Conservation (phyloP, 805 yeast genomes). For the Wickerhamomyces rabaulensis region DNA sequence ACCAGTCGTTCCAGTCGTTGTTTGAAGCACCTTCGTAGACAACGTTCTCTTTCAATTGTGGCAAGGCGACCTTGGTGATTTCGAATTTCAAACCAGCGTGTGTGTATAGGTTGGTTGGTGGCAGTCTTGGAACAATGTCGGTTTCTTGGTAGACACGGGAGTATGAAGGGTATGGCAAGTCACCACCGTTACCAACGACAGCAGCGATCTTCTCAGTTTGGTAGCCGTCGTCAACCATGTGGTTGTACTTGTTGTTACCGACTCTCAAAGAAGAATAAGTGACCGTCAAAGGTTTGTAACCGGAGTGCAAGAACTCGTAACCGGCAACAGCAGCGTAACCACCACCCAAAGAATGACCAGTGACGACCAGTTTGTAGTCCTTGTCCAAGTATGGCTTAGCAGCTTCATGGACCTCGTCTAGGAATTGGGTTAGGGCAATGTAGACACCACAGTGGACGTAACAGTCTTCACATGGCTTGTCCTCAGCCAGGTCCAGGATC, state of each 20-base stretch:
- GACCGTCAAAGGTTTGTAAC: constrained; percentile 48
- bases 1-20: no score
- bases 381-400: constrained; percentile 31
- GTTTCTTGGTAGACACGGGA: constrained; percentile 41
- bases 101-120: constrained; percentile 39
- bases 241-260: constrained; percentile 47
- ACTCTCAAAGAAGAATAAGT: constrained; percentile 63
- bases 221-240: constrained; percentile 33
- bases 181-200: constrained; percentile 27
- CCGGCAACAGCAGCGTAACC: constrained; percentile 63
- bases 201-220: constrained; percentile 28
- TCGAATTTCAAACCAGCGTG: constrained; percentile 30
- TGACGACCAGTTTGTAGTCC: constrained; percentile 44
- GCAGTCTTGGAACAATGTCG: constrained; percentile 57
- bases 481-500: no score
- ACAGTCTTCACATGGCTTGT: no score
- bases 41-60: no score
- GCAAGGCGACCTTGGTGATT: constrained; percentile 28
- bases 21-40: constrained; percentile 14
- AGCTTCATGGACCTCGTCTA: constrained; percentile 30
- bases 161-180: constrained; percentile 15
- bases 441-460: constrained; percentile 61
- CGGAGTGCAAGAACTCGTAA: constrained; percentile 51
- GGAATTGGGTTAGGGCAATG: constrained; percentile 37
- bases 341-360: constrained; percentile 79